These are phyloP conservation scores for Penicillium subrubescens DNA, from an alignment of 495 filamentous ascomycete species.

Conservation along the genomic window DNA sequence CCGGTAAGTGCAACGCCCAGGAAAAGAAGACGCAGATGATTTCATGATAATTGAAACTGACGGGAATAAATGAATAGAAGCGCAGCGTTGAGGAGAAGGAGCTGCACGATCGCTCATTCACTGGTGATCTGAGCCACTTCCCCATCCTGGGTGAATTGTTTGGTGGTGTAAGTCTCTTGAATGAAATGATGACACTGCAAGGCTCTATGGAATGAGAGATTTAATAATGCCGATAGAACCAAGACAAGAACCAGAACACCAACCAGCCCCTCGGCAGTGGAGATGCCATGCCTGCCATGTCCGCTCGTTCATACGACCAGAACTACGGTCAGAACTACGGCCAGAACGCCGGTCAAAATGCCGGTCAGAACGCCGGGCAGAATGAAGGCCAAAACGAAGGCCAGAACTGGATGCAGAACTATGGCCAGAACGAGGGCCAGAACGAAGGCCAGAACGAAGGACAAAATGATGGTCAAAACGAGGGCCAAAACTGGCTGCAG, in stretches of 20 bases:
- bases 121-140: slow-evolving; percentile 19
- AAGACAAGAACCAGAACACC: neutral
- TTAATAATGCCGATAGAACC: neutral
- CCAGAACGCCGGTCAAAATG: slow-evolving; percentile 17
- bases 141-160: slow-evolving; percentile 19
- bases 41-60: too few species aligned
- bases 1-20: neutral
- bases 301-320: neutral
- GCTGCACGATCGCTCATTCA: slow-evolving; percentile 14
- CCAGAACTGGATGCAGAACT: slow-evolving; percentile 10
- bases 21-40: too few species aligned
- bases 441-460: slow-evolving; percentile 3
- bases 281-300: slow-evolving; percentile 1
- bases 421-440: slow-evolving; percentile 9
- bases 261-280: slow-evolving; percentile 10
- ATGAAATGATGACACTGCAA: too few species aligned
- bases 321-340: slow-evolving; percentile 13
- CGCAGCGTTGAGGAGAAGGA: slow-evolving; percentile 5
- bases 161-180: too few species aligned
- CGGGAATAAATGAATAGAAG: neutral
- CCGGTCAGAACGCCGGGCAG: slow-evolving; percentile 11
- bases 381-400: slow-evolving; percentile 9
- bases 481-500: slow-evolving; percentile 5
- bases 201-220: too few species aligned
- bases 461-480: slow-evolving; percentile 11